These are phyloP conservation scores for Cymbidium sinense DNA, from an alignment of 106 monocot species.

Conservation along the genomic window DNA sequence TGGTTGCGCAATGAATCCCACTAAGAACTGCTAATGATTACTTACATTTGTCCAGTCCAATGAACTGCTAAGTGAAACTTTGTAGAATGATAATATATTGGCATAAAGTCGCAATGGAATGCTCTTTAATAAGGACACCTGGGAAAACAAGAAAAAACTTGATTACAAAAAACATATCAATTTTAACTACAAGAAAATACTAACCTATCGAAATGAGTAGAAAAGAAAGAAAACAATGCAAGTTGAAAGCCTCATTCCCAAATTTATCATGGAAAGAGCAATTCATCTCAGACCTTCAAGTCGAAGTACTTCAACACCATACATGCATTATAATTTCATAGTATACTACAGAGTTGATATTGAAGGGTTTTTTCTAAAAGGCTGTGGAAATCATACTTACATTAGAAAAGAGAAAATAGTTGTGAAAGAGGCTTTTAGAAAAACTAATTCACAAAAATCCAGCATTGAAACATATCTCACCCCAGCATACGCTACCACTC, in stretches of 20 bases:
- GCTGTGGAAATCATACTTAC: not conserved
- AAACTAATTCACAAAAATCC: not conserved
- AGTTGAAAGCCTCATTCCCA: not conserved
- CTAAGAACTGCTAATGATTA: not conserved
- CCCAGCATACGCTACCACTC: conserved; percentile 68
- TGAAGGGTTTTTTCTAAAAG: not conserved
- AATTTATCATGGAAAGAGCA: not conserved
- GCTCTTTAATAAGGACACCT: conserved; percentile 85
- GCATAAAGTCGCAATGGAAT: conserved; percentile 64
- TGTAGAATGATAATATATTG: conserved; percentile 52
- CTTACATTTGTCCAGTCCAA: conserved; percentile 76
- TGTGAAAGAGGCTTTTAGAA: not conserved
- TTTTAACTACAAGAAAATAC: not conserved
- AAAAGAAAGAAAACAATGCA: conserved; percentile 3
- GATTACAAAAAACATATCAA: not conserved
- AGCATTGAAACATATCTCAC: conserved; percentile 37
- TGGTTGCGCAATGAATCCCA: not conserved
- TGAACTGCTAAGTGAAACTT: conserved; percentile 23
- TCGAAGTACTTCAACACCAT: not conserved
- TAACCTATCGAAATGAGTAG: not conserved
- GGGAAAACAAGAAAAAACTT: conserved; percentile 3
- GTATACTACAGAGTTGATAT: not conserved
- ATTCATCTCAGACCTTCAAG: not conserved
- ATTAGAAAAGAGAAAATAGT: not conserved
- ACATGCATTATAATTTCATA: not conserved